phyloP scores from a whole-genome alignment of 108 stramenopile species.

The Mediolabrus comicus region DNA sequence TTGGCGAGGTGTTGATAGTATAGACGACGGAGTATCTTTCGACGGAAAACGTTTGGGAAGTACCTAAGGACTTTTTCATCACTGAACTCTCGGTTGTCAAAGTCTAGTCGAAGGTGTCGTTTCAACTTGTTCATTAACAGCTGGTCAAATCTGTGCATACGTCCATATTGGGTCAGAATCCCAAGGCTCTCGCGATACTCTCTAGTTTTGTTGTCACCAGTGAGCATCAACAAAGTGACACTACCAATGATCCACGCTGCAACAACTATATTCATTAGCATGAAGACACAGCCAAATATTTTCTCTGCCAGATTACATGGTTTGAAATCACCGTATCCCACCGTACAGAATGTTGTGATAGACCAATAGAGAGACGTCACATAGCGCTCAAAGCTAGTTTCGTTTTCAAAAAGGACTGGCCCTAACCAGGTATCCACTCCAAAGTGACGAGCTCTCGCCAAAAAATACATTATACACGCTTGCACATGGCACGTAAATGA shows the following conservation, averaged over 20 bases:
- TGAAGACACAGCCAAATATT: constrained; percentile 42
- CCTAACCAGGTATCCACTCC: constrained; percentile 50
- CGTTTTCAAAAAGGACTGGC: constrained; percentile 9
- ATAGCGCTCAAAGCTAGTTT: constrained; percentile 45
- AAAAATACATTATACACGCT: constrained; percentile 53
- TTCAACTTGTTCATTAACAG: constrained; percentile 27
- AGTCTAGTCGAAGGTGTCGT: constrained; percentile 45
- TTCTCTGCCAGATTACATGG: constrained; percentile 42
- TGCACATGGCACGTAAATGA: constrained; percentile 27
- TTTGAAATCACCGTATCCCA: constrained; percentile 51
- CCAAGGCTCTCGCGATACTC: constrained; percentile 50
- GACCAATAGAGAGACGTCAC: constrained; percentile 53
- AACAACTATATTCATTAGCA: constrained; percentile 48
- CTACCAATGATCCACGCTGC: constrained; percentile 52
- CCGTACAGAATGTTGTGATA: constrained; percentile 54
- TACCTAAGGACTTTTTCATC: constrained; percentile 52
- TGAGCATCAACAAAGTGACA: constrained; percentile 54
- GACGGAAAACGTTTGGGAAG: constrained; percentile 51
- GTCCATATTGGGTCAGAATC: constrained; percentile 23
- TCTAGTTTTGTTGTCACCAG: constrained; percentile 52
- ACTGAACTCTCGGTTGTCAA: constrained; percentile 49
- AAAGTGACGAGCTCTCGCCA: constrained; percentile 46
- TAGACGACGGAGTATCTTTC: constrained; percentile 47
- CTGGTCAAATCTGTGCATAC: constrained; percentile 48
- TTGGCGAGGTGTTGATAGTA: constrained; percentile 40